Evolutionary conservation across 495 filamentous ascomycete species (phyloP).

Genomic region (Diplogelasinospora grovesii): DNA sequence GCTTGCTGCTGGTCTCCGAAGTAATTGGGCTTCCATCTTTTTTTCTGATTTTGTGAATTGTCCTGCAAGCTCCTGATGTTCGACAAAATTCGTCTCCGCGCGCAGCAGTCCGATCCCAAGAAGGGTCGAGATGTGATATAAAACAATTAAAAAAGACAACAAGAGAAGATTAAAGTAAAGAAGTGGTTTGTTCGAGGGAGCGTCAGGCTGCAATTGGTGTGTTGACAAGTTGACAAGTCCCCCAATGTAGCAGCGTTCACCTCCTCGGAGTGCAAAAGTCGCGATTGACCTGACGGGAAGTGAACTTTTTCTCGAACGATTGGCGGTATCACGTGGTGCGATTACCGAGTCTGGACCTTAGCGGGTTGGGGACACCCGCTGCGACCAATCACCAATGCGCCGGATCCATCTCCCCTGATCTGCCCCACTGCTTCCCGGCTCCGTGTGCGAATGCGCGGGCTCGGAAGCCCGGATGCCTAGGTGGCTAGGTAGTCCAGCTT

Average conservation of each 20-base stretch:
- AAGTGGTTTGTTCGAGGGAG: background rate
- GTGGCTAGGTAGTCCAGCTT: too few species aligned
- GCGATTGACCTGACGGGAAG: background rate
- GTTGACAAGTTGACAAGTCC: background rate
- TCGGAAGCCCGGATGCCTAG: too few species aligned
- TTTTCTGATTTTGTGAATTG: background rate
- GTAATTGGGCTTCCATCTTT: slow-evolving; percentile 15
- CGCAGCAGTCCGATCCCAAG: too few species aligned
- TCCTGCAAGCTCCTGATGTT: background rate
- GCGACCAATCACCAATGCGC: slow-evolving; percentile 3
- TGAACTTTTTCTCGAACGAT: background rate
- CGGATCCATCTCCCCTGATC: slow-evolving; percentile 1
- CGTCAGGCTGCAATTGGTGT: background rate
- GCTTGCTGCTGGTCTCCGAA: slow-evolving; percentile 10
- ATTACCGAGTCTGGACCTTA: too few species aligned
- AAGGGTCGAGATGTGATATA: too few species aligned
- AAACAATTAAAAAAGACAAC: too few species aligned
- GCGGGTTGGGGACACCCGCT: background rate
- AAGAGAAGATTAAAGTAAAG: too few species aligned
- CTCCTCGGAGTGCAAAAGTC: background rate
- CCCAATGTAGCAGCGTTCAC: background rate
- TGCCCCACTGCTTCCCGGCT: too few species aligned
- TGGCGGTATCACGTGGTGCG: slow-evolving; percentile 13
- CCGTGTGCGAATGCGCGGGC: background rate
- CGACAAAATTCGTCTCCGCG: background rate